Evolutionary conservation across 1,284 basidiomycete species (phyloP).

Genomic region (Phlebopus sp.): DNA sequence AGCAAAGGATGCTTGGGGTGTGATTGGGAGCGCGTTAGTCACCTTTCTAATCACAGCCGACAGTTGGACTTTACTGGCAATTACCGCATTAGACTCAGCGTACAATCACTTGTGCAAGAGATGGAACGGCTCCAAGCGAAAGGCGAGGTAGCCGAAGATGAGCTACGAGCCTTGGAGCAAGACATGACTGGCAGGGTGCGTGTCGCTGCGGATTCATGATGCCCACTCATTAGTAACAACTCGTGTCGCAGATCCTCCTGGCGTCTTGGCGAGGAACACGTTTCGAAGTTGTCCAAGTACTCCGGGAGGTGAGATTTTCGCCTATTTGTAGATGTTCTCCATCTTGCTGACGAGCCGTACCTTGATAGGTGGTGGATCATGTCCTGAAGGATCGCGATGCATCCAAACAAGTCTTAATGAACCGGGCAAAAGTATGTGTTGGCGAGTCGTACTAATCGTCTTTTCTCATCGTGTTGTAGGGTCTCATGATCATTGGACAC

Average conservation of each 20-base stretch:
- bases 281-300: conserved; percentile 86
- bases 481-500: conserved; percentile 77
- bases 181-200: conserved; percentile 89
- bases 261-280: conserved; percentile 95
- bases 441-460: not conserved
- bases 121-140: conserved; percentile 90
- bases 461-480: conserved; percentile 41
- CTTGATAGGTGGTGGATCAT: conserved; percentile 66
- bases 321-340: not conserved
- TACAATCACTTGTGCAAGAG: conserved; percentile 62
- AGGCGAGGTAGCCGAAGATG: conserved; percentile 81
- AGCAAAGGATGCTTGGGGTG: conserved; percentile 92
- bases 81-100: conserved; percentile 20
- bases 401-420: conserved; percentile 67
- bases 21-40: conserved; percentile 85
- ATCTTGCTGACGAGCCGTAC: not conserved
- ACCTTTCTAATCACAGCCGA: conserved; percentile 23
- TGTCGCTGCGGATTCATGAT: not conserved
- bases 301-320: conserved; percentile 55
- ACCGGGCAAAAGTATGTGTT: conserved; percentile 73
- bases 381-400: conserved; percentile 76
- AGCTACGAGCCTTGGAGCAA: conserved; percentile 84
- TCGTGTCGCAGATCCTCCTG: conserved; percentile 68
- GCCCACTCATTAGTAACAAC: not conserved
- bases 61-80: conserved; percentile 1